These are phyloP conservation scores for Nidularia sp. DNA, from an alignment of 768 basidiomycete species.

Conservation along the genomic window DNA sequence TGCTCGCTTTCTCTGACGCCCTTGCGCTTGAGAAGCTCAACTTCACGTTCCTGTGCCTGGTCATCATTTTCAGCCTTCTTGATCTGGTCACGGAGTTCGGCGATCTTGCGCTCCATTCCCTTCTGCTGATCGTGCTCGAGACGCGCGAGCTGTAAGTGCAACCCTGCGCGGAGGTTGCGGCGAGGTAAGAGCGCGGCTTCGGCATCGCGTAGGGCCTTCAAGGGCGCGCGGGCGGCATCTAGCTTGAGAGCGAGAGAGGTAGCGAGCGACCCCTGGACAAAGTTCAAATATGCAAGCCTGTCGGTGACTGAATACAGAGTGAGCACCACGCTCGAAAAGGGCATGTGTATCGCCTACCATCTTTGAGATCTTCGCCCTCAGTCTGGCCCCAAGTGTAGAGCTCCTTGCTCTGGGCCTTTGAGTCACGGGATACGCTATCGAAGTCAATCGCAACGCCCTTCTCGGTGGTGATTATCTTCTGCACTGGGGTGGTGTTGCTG, in stretches of 20 bases:
- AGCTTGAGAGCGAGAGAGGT: constrained; percentile 56
- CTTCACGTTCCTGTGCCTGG: constrained; percentile 61
- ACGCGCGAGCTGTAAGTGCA: constrained; percentile 58
- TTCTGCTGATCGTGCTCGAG: constrained; percentile 66
- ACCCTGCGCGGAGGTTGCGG: constrained; percentile 51
- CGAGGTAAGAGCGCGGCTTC: constrained; percentile 60
- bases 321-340: constrained; percentile 7
- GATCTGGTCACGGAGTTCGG: constrained; percentile 69
- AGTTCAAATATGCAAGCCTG: constrained; percentile 79
- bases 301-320: constrained; percentile 54
- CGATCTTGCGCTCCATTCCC: constrained; percentile 61
- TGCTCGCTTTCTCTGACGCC: constrained; percentile 72
- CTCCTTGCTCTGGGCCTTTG: constrained; percentile 77
- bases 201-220: constrained; percentile 72
- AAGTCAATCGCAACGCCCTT: constrained; percentile 78
- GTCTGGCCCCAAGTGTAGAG: constrained; percentile 81
- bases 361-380: constrained; percentile 69
- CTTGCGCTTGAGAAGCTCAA: constrained; percentile 71
- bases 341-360: constrained; percentile 40
- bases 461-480: constrained; percentile 74
- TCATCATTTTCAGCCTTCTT: constrained; percentile 62
- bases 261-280: constrained; percentile 66
- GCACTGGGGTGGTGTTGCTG: constrained; percentile 60
- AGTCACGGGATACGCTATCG: constrained; percentile 61
- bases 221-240: constrained; percentile 56